Conservation (phyloP, 1,284 basidiomycete genomes). For the Grifola frondosa region DNA sequence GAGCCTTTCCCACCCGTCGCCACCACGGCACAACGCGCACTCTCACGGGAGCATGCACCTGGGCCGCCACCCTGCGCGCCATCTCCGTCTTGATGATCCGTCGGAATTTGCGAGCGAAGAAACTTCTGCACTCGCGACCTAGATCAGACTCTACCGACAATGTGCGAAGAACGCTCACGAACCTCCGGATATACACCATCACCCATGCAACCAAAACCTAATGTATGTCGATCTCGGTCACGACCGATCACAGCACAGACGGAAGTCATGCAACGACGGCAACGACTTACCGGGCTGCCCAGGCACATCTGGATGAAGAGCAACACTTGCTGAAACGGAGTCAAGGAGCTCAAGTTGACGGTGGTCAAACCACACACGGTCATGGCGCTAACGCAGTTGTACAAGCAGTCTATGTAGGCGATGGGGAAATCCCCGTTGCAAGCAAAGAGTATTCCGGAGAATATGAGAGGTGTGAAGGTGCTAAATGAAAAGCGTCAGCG, state of each 20-base stretch:
- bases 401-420: conserved; percentile 74
- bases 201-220: conserved; percentile 72
- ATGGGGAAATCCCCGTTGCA: conserved; percentile 66
- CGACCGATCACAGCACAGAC: not conserved
- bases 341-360: conserved; percentile 72
- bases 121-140: conserved; percentile 55
- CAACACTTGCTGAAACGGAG: conserved; percentile 74
- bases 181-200: conserved; percentile 69
- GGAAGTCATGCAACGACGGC: no score
- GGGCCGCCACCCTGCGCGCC: conserved; percentile 25
- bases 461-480: conserved; percentile 71
- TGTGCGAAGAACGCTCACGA: conserved; percentile 22
- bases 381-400: conserved; percentile 75
- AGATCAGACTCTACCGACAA: no score
- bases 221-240: conserved; percentile 5
- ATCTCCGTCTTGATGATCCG: conserved; percentile 60
- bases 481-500: conserved; percentile 39
- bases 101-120: conserved; percentile 74
- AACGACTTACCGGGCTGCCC: conserved; percentile 58
- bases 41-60: conserved; percentile 20
- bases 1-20: conserved; percentile 16
- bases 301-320: conserved; percentile 73
- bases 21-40: conserved; percentile 27
- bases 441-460: conserved; percentile 74
- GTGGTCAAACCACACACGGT: conserved; percentile 78